Percentiles rank a stretch among this genome's conserved stretches.
Evolutionary conservation across 805 yeast species (phyloP).

Genomic region (Suhomyces faveliae): DNA sequence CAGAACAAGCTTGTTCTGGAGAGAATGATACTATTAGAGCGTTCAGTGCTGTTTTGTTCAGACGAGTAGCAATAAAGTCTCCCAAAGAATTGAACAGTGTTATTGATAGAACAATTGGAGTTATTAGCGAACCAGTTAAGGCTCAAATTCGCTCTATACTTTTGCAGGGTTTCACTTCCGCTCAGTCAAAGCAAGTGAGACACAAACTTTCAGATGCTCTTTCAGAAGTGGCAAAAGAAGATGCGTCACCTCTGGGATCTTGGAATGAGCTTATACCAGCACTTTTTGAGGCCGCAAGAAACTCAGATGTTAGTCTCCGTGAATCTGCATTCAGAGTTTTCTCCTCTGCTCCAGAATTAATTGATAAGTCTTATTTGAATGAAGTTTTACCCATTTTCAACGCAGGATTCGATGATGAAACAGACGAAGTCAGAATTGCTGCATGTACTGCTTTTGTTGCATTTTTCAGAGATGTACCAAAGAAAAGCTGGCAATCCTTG

Average conservation of each 20-base stretch:
- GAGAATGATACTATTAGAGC: conserved; percentile 59
- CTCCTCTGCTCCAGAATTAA: conserved; percentile 76
- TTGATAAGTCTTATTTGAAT: conserved; percentile 56
- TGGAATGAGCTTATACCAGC: conserved; percentile 85
- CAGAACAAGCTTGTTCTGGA: conserved; percentile 72
- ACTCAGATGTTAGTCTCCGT: conserved; percentile 62
- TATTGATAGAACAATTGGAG: conserved; percentile 76
- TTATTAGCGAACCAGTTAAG: conserved; percentile 56
- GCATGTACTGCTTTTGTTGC: conserved; percentile 92
- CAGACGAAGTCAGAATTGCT: conserved; percentile 84
- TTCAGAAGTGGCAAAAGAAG: conserved; percentile 81
- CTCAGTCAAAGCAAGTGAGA: conserved; percentile 72
- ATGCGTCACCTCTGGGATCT: conserved; percentile 47
- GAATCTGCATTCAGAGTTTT: conserved; percentile 91
- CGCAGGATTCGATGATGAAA: conserved; percentile 74
- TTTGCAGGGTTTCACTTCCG: conserved; percentile 68
- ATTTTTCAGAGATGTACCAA: conserved; percentile 79
- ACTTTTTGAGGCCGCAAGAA: conserved; percentile 61
- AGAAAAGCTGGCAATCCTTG: conserved; percentile 71
- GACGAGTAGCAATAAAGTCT: conserved; percentile 79
- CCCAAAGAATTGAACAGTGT: conserved; percentile 66
- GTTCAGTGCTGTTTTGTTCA: conserved; percentile 82
- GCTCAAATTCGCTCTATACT: conserved; percentile 63
- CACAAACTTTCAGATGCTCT: conserved; percentile 93
- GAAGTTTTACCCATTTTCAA: conserved; percentile 69